Evolutionary conservation across 2,329 filamentous ascomycete genomes (phyloP).

Genomic region (Phialophora macrospora): DNA sequence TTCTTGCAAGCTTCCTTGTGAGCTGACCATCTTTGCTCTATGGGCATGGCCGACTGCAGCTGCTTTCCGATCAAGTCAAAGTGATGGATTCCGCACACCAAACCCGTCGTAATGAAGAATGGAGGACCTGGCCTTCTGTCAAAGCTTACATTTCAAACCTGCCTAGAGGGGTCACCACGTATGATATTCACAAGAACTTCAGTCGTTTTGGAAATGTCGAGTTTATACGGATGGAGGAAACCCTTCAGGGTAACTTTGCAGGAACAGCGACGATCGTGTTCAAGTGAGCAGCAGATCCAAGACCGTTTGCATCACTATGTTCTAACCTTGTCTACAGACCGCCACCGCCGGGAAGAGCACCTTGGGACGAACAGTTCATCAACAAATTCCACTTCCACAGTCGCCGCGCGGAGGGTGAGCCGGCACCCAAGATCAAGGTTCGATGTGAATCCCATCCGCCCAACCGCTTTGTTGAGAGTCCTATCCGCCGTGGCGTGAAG

Average conservation of each 20-base stretch:
- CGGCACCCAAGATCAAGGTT: constrained; percentile 22
- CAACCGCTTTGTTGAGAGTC: constrained; percentile 24
- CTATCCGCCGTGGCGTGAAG: constrained; percentile 26
- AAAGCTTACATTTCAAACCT: constrained; percentile 46
- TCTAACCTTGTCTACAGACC: constrained; percentile 42
- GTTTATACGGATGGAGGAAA: constrained; percentile 62
- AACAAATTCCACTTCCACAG: constrained; percentile 26
- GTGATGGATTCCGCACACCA: not conserved
- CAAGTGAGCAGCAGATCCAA: constrained; percentile 48
- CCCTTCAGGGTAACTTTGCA: constrained; percentile 47
- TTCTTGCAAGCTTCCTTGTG: not conserved
- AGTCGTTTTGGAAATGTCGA: constrained; percentile 58
- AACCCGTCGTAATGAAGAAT: constrained; percentile 36
- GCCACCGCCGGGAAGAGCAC: constrained; percentile 46
- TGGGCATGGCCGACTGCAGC: not conserved
- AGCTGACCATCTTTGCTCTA: not conserved
- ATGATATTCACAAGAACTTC: constrained; percentile 59
- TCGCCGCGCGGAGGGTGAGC: constrained; percentile 6
- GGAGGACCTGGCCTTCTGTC: constrained; percentile 49
- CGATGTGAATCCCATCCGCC: constrained; percentile 10
- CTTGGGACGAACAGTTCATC: constrained; percentile 23
- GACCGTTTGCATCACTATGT: constrained; percentile 49
- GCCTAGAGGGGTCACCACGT: constrained; percentile 45
- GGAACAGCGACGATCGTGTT: constrained; percentile 60
- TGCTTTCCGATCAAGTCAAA: not conserved